Conservation (phyloP, 2,329 filamentous ascomycete species). For the Pseudogymnoascus sp. region DNA sequence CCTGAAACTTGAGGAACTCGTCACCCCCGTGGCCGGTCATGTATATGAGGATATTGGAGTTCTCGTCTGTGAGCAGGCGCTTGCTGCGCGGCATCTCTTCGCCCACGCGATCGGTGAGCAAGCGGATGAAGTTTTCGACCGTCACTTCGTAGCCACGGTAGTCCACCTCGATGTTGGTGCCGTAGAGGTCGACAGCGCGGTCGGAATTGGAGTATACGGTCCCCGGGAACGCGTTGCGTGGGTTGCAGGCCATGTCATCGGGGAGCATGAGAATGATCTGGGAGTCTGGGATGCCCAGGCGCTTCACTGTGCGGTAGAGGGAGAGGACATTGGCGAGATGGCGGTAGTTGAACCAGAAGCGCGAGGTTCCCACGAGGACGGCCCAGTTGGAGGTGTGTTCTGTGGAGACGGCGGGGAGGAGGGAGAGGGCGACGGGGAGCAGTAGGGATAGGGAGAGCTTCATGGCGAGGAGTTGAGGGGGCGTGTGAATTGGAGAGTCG, state of each 20-base stretch:
- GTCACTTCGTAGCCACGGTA: conserved; percentile 98
- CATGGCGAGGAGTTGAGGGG: conserved; percentile 36
- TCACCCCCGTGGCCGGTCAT: conserved; percentile 99
- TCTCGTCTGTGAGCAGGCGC: conserved; percentile 84
- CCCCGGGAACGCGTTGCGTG: conserved; percentile 93
- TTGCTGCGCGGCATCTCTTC: conserved; percentile 95
- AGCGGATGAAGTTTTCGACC: conserved; percentile 94
- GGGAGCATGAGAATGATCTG: conserved; percentile 99
- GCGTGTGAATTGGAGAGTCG: background rate
- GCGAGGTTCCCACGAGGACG: conserved; percentile 94
- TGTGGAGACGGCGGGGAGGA: conserved; percentile 36
- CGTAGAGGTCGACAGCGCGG: conserved; percentile 90
- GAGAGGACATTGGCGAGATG: conserved; percentile 97
- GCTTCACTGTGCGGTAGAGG: conserved; percentile 95
- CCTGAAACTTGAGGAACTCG: conserved; percentile 97
- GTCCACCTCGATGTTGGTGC: conserved; percentile 98
- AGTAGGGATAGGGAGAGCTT: conserved; percentile 46
- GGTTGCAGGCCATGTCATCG: conserved; percentile 99
- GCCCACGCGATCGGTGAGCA: conserved; percentile 89
- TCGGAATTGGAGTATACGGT: conserved; percentile 98
- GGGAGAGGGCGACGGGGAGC: conserved; percentile 43
- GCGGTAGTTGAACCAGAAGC: conserved; percentile 99
- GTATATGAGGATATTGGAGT: conserved; percentile 95
- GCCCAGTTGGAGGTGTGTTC: conserved; percentile 99
- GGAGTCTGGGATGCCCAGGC: conserved; percentile 92